Conservation (phyloP, 2,329 filamentous ascomycete species). For the Cladosporium sp. region DNA sequence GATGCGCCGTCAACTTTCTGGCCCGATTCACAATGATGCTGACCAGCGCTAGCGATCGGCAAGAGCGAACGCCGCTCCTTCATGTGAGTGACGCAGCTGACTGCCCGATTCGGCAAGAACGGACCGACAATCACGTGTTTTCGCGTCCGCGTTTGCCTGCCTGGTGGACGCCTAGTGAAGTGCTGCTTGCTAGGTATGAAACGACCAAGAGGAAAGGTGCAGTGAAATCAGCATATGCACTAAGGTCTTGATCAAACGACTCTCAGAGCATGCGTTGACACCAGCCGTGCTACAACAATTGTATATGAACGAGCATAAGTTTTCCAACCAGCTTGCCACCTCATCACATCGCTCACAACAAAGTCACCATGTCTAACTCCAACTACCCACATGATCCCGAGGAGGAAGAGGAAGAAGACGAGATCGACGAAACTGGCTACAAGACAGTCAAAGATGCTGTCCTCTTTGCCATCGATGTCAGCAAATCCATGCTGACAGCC, state of each 20-base stretch:
- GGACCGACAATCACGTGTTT: not conserved
- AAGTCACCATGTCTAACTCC: conserved; percentile 17
- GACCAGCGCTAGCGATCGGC: conserved; percentile 4
- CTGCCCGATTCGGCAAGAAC: not conserved
- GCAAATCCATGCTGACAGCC: conserved; percentile 72
- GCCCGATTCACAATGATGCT: conserved; percentile 6
- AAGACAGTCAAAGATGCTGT: conserved; percentile 95
- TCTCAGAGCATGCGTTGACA: no score
- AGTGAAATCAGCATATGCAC: no score
- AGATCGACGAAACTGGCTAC: conserved; percentile 69
- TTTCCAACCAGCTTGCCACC: no score
- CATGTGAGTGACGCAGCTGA: not conserved
- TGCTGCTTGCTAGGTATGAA: no score
- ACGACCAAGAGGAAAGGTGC: no score
- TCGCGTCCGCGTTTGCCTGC: not conserved
- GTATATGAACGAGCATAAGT: no score
- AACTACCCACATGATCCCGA: conserved; percentile 32
- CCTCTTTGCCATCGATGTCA: conserved; percentile 91
- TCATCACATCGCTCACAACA: no score
- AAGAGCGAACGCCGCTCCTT: not conserved
- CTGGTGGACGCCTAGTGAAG: not conserved
- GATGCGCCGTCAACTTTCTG: conserved; percentile 2
- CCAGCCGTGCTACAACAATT: no score
- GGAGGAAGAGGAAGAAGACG: conserved; percentile 62
- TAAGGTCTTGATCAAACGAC: no score